Evolutionary conservation across 495 filamentous ascomycete genomes (phyloP).

Genomic region (Rhizodiscina lignyota): DNA sequence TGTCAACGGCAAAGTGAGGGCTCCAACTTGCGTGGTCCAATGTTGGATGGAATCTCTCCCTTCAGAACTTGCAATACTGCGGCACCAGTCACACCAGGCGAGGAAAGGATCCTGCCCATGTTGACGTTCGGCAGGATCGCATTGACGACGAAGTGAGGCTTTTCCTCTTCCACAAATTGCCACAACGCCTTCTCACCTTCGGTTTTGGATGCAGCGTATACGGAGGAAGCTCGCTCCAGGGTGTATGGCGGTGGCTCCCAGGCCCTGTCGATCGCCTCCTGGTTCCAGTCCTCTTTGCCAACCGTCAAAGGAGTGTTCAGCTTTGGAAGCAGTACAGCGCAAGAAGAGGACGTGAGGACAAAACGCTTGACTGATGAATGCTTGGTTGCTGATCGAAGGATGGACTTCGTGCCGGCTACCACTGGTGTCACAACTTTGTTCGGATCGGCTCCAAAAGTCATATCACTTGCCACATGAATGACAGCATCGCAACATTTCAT

Average conservation of each 20-base stretch:
- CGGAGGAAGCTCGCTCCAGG: not conserved
- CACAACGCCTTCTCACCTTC: slow-evolving; percentile 13
- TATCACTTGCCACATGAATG: not conserved
- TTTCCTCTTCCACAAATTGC: slow-evolving; percentile 13
- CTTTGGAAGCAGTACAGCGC: slow-evolving; percentile 20
- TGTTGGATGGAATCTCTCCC: too few species aligned
- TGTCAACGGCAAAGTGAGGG: too few species aligned
- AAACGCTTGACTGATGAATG: slow-evolving; percentile 29
- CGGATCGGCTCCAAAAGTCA: not conserved
- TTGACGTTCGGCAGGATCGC: slow-evolving; percentile 11
- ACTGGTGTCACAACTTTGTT: not conserved
- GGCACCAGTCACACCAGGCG: too few species aligned
- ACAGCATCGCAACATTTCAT: too few species aligned
- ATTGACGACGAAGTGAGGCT: slow-evolving; percentile 6
- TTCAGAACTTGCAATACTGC: too few species aligned
- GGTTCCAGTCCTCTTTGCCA: slow-evolving; percentile 30
- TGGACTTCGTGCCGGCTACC: slow-evolving; percentile 6
- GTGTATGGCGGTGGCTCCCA: slow-evolving; percentile 14
- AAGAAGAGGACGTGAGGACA: slow-evolving; percentile 35
- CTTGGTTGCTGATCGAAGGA: slow-evolving; percentile 28
- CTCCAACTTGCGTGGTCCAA: too few species aligned
- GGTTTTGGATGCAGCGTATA: slow-evolving; percentile 15
- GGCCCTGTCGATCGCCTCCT: slow-evolving; percentile 23
- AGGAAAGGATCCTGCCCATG: slow-evolving; percentile 9
- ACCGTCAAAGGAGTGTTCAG: slow-evolving; percentile 18